Evolutionary conservation across 108 stramenopile genomes (phyloP).

Genomic region (Fragilaria radians): DNA sequence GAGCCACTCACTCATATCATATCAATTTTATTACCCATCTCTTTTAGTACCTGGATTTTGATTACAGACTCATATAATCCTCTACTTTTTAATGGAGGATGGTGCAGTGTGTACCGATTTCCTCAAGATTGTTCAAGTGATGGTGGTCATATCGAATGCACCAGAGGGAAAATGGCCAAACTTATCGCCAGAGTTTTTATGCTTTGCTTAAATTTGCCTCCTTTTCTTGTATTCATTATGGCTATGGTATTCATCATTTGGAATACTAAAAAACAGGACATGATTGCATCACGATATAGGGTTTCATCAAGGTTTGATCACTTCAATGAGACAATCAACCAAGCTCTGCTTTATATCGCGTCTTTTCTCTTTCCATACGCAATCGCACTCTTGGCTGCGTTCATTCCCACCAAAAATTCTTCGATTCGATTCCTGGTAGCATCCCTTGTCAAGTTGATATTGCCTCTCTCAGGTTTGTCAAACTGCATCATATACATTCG

Average conservation of each 20-base stretch:
- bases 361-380: not conserved
- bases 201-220: not conserved
- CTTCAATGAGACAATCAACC: not conserved
- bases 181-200: not conserved
- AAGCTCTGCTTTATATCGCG: not conserved
- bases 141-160: not conserved
- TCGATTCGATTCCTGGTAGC: not conserved
- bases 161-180: not conserved
- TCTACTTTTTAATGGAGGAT: not conserved
- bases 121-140: not conserved
- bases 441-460: slow-evolving; percentile 8
- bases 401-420: not conserved
- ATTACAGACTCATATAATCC: not conserved
- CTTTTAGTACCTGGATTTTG: not conserved
- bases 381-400: not conserved
- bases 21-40: not conserved
- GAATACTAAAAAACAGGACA: no score
- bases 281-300: not conserved
- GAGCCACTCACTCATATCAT: not conserved
- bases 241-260: not conserved
- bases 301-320: not conserved
- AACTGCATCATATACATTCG: slow-evolving; percentile 36
- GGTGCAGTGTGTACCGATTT: not conserved
- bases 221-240: not conserved
- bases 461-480: slow-evolving; percentile 41